Percentiles rank a stretch among this genome's conserved stretches.
phyloP scores from a whole-genome alignment of 768 basidiomycete species.

The Russula abietina region DNA sequence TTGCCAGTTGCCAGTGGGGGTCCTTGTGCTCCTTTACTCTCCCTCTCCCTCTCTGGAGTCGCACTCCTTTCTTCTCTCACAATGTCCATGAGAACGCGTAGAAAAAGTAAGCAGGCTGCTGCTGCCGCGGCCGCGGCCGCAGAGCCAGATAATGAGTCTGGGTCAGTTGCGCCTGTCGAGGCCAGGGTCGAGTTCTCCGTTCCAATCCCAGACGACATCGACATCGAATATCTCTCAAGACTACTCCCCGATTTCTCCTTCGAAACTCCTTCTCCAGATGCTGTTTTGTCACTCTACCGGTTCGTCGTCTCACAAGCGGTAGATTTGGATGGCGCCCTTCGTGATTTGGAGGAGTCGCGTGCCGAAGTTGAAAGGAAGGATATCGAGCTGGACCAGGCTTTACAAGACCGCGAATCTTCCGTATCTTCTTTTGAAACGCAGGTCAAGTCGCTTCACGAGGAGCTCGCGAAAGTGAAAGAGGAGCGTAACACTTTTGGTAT shows the following conservation, averaged over 20 bases:
- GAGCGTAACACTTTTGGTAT: slow-evolving; percentile 65
- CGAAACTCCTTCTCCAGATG: slow-evolving; percentile 50
- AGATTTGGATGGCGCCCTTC: slow-evolving; percentile 48
- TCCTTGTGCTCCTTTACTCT: not conserved
- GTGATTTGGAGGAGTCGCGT: slow-evolving; percentile 64
- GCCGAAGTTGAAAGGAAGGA: slow-evolving; percentile 69
- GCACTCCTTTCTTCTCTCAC: slow-evolving; percentile 23
- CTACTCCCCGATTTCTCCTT: slow-evolving; percentile 59
- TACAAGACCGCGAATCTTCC: slow-evolving; percentile 68
- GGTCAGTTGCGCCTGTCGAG: slow-evolving; percentile 32
- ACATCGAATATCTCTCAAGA: slow-evolving; percentile 50
- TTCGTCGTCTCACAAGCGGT: slow-evolving; percentile 50
- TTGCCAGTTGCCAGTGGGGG: too few species aligned
- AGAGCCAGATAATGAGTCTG: slow-evolving; percentile 25
- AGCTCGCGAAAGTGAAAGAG: slow-evolving; percentile 49
- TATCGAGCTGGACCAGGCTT: slow-evolving; percentile 76
- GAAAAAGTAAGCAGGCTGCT: slow-evolving; percentile 52
- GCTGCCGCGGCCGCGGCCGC: slow-evolving; percentile 30
- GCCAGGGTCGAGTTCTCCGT: slow-evolving; percentile 38
- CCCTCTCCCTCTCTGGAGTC: not conserved
- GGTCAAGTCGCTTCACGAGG: slow-evolving; percentile 47
- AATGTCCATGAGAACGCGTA: slow-evolving; percentile 51
- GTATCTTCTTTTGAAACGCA: slow-evolving; percentile 51
- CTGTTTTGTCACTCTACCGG: slow-evolving; percentile 57
- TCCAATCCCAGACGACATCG: slow-evolving; percentile 60